Conservation (phyloP, 2,329 filamentous ascomycete species). For the Hymenoscyphus repandus region DNA sequence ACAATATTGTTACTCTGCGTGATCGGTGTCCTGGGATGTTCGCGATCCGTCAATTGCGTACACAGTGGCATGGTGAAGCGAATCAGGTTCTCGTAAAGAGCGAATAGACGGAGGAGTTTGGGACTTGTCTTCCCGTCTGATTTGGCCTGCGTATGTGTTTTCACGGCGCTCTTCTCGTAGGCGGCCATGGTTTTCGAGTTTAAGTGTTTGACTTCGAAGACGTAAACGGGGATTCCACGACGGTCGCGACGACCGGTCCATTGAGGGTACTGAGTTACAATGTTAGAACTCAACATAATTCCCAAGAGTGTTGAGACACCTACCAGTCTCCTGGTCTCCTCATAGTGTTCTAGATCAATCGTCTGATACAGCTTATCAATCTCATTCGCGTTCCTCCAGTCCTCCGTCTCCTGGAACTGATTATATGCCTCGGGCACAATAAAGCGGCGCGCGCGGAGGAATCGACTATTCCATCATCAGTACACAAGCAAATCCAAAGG, state of each 20-base stretch:
- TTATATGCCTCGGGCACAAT: constrained; percentile 68
- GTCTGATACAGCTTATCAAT: constrained; percentile 77
- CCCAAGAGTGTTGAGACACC: constrained; percentile 24
- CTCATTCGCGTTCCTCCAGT: constrained; percentile 77
- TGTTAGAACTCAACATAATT: constrained; percentile 21
- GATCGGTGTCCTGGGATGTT: constrained; percentile 74
- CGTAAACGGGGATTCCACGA: constrained; percentile 85
- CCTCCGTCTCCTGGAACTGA: constrained; percentile 85
- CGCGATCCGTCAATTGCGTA: constrained; percentile 67
- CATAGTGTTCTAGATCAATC: constrained; percentile 80
- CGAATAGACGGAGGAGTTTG: constrained; percentile 80
- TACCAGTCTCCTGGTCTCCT: constrained; percentile 72
- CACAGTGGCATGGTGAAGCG: constrained; percentile 82
- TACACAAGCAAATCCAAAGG: not conserved
- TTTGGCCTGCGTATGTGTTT: constrained; percentile 55
- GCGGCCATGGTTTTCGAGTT: constrained; percentile 74
- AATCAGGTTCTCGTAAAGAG: constrained; percentile 88
- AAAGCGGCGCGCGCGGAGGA: constrained; percentile 80
- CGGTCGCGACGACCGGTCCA: constrained; percentile 89
- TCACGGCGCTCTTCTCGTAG: constrained; percentile 63
- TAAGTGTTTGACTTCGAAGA: constrained; percentile 80
- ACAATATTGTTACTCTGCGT: constrained; percentile 93
- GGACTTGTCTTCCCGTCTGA: constrained; percentile 62
- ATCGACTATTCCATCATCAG: constrained; percentile 53
- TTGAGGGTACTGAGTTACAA: constrained; percentile 70